A percentile compares a stretch with the other conserved stretches of the same genome.
These are phyloP conservation scores for Aquilaria yunnanensis DNA, from an alignment of 345 rosid species.

Conservation along the genomic window DNA sequence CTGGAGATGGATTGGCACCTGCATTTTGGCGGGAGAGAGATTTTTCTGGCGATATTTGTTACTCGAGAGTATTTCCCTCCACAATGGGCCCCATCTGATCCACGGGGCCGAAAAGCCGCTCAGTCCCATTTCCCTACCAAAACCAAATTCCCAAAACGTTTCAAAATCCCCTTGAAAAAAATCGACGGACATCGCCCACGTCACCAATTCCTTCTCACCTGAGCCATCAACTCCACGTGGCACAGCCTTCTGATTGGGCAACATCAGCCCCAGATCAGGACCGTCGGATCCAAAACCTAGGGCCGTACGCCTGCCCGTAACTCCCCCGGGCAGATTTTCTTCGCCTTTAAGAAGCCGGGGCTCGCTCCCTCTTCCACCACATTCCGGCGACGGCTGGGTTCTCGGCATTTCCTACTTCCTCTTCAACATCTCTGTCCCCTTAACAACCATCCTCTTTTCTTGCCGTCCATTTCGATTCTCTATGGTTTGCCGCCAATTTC, in stretches of 20 bases:
- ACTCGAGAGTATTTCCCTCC: too few relatives aligned
- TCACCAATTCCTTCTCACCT: background rate
- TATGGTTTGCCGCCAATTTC: constrained; percentile 5
- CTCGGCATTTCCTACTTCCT: constrained; percentile 9
- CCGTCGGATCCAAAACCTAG: constrained; percentile 24
- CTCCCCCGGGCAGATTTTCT: constrained; percentile 29
- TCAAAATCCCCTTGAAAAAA: constrained; percentile 12
- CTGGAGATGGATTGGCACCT: too few relatives aligned
- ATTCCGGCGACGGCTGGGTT: constrained; percentile 14
- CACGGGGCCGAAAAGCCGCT: too few relatives aligned
- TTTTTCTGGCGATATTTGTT: too few relatives aligned
- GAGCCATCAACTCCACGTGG: background rate
- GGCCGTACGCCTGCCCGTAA: constrained; percentile 19
- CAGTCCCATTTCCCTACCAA: background rate
- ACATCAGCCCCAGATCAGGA: background rate
- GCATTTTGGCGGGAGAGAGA: too few relatives aligned
- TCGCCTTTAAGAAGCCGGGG: constrained; percentile 31
- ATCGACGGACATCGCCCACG: constrained; percentile 10
- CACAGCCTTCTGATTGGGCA: constrained; percentile 14
- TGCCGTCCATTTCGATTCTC: background rate
- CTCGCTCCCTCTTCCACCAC: constrained; percentile 11
- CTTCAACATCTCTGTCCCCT: background rate
- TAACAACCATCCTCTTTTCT: background rate
- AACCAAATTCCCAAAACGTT: constrained; percentile 3
- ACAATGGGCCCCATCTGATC: too few relatives aligned